Evolutionary conservation across 805 yeast genomes (phyloP).

Genomic region (Wickerhamiella shivajii): DNA sequence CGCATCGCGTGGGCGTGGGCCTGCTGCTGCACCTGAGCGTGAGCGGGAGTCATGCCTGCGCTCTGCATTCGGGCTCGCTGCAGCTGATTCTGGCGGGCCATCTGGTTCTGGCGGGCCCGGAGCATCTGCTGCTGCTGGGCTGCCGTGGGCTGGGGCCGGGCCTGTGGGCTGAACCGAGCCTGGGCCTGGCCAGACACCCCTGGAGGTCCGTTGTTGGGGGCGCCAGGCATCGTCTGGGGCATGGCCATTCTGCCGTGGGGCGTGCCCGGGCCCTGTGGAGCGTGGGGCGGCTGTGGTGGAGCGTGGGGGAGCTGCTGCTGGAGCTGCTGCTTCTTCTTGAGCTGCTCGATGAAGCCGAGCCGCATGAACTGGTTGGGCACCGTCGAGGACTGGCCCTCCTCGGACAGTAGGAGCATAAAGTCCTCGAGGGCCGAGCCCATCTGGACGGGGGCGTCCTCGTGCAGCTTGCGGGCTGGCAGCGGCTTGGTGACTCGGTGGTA

Average conservation of each 20-base stretch:
- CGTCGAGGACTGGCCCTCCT: conserved; percentile 30
- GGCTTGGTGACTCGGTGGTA: conserved; percentile 26
- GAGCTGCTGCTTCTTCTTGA: conserved; percentile 32
- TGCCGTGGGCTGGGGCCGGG: conserved; percentile 2
- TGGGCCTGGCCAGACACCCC: too few species aligned
- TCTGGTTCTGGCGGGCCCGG: conserved; percentile 2
- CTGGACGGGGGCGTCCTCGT: conserved; percentile 60
- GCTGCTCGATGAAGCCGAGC: conserved; percentile 75
- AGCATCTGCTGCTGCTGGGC: conserved; percentile 11
- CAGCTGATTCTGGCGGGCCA: conserved; percentile 2
- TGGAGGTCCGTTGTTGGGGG: too few species aligned
- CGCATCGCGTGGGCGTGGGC: conserved; percentile 11
- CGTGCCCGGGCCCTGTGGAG: conserved; percentile 9
- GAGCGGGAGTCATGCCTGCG: conserved; percentile 10
- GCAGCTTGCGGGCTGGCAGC: conserved; percentile 32
- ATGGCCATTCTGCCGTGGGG: conserved; percentile 7
- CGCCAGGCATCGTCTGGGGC: conserved; percentile 3
- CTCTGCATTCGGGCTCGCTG: conserved; percentile 6
- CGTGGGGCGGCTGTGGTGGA: conserved; percentile 6
- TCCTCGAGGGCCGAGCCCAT: conserved; percentile 73
- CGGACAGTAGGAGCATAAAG: conserved; percentile 60
- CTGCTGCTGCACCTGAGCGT: conserved; percentile 11
- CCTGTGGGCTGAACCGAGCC: conserved; percentile 7
- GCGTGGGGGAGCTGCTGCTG: conserved; percentile 11
- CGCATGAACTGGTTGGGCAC: conserved; percentile 61